These are phyloP conservation scores for Claviceps sp. DNA, from an alignment of 2,329 filamentous ascomycete genomes.

Conservation along the genomic window DNA sequence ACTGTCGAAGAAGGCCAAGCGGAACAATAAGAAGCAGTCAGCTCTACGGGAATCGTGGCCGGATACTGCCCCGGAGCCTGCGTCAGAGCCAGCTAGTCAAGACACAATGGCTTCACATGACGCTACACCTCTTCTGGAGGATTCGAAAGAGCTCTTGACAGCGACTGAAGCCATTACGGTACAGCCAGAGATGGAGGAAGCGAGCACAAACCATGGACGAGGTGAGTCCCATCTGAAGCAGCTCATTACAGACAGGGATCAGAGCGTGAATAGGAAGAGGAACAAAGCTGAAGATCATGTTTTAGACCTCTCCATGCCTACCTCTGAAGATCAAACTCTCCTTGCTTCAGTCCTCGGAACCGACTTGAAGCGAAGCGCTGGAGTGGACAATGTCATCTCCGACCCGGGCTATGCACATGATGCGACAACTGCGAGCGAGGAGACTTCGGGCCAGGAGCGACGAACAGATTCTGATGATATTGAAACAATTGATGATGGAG, in stretches of 20 bases:
- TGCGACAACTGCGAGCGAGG: constrained; percentile 1
- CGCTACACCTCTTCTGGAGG: background rate
- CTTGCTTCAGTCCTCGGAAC: background rate
- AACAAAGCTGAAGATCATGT: constrained; percentile 20
- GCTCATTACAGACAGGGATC: constrained; percentile 20
- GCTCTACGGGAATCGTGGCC: constrained; percentile 8
- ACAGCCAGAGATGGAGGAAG: constrained; percentile 8
- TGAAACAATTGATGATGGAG: constrained; percentile 5
- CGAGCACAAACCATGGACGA: constrained; percentile 17
- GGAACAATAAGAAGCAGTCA: constrained; percentile 19
- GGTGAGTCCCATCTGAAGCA: constrained; percentile 16
- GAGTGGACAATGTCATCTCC: background rate
- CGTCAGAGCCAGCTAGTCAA: background rate
- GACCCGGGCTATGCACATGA: background rate
- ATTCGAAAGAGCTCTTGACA: constrained; percentile 10
- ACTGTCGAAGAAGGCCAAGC: constrained; percentile 22
- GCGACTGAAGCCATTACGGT: background rate
- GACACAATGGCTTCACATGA: background rate
- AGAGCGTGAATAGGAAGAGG: constrained; percentile 21
- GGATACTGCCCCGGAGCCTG: constrained; percentile 2
- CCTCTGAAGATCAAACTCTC: constrained; percentile 4
- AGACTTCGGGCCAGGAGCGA: background rate
- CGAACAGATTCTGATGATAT: constrained; percentile 2
- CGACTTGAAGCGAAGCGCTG: background rate
- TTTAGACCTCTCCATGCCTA: constrained; percentile 16